A percentile compares a stretch with the other conserved stretches of the same genome.
Evolutionary conservation across 768 basidiomycete genomes (phyloP).

Genomic region (Chalciporus chontae): DNA sequence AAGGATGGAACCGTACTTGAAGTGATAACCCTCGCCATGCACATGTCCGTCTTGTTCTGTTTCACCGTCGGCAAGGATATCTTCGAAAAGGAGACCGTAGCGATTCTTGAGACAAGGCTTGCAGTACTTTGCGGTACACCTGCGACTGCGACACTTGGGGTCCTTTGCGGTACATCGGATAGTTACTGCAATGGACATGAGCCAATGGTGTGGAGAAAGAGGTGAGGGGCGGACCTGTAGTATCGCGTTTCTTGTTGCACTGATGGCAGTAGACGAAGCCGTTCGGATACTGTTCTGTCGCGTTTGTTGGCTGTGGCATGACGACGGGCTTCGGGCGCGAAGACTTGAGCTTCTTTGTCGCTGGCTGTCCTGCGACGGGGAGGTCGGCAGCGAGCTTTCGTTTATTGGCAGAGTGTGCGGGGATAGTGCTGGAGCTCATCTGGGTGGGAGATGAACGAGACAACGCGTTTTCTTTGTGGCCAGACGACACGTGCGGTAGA

Average conservation of each 20-base stretch:
- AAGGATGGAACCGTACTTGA: constrained; percentile 41
- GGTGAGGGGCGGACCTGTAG: constrained; percentile 37
- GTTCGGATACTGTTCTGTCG: constrained; percentile 31
- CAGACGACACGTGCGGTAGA: constrained; percentile 26
- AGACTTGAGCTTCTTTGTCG: constrained; percentile 18
- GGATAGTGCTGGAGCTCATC: constrained; percentile 28
- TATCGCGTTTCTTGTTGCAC: constrained; percentile 60
- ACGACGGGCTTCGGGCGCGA: constrained; percentile 31
- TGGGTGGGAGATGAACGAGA: constrained; percentile 35
- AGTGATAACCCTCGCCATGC: constrained; percentile 39
- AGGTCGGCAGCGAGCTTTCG: constrained; percentile 43
- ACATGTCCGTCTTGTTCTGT: constrained; percentile 26
- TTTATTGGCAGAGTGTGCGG: constrained; percentile 38
- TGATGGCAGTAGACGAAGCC: constrained; percentile 65
- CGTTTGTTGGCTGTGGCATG: constrained; percentile 16
- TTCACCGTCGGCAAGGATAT: constrained; percentile 39
- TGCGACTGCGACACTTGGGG: constrained; percentile 36
- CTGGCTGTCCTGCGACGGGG: constrained; percentile 15
- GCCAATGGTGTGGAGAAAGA: background rate
- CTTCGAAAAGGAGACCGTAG: constrained; percentile 46
- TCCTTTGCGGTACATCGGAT: constrained; percentile 37
- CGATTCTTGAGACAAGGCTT: constrained; percentile 62
- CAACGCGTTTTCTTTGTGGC: constrained; percentile 44
- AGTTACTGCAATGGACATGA: constrained; percentile 23
- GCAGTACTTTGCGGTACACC: constrained; percentile 62